phyloP scores from a whole-genome alignment of 1,284 basidiomycete species.

The Leccinum solheimii region DNA sequence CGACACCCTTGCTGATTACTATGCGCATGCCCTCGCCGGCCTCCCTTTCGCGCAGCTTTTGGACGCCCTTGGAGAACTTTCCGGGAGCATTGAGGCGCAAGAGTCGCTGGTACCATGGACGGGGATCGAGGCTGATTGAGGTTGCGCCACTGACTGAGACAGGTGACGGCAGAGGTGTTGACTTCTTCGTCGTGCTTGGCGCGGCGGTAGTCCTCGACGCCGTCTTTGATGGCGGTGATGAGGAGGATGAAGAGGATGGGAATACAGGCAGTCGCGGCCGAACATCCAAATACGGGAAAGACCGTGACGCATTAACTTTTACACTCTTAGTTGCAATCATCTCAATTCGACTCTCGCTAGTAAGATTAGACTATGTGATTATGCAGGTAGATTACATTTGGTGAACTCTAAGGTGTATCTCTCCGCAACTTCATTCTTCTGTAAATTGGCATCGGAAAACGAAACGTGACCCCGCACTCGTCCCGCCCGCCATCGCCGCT shows the following conservation, averaged over 20 bases:
- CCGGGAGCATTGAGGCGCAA: constrained; percentile 70
- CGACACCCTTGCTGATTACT: constrained; percentile 57
- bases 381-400: too few species aligned
- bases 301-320: constrained; percentile 44
- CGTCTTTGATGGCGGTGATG: constrained; percentile 94
- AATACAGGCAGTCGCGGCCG: constrained; percentile 81
- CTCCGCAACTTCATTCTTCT: too few species aligned
- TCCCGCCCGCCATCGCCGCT: constrained; percentile 28
- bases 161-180: constrained; percentile 86
- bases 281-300: constrained; percentile 92
- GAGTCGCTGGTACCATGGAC: constrained; percentile 73
- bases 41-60: constrained; percentile 83
- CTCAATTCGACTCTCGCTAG: too few species aligned
- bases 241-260: constrained; percentile 86
- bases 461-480: constrained; percentile 6
- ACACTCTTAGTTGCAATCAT: too few species aligned
- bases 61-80: constrained; percentile 81
- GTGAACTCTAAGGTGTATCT: too few species aligned
- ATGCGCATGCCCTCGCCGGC: constrained; percentile 65
- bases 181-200: constrained; percentile 87
- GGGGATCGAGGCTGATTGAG: constrained; percentile 86
- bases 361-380: too few species aligned
- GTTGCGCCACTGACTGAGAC: constrained; percentile 86
- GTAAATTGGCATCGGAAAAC: too few species aligned
- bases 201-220: constrained; percentile 91